phyloP scores from a whole-genome alignment of 176 grass and related monocot genomes.

The Oryza meridionalis region DNA sequence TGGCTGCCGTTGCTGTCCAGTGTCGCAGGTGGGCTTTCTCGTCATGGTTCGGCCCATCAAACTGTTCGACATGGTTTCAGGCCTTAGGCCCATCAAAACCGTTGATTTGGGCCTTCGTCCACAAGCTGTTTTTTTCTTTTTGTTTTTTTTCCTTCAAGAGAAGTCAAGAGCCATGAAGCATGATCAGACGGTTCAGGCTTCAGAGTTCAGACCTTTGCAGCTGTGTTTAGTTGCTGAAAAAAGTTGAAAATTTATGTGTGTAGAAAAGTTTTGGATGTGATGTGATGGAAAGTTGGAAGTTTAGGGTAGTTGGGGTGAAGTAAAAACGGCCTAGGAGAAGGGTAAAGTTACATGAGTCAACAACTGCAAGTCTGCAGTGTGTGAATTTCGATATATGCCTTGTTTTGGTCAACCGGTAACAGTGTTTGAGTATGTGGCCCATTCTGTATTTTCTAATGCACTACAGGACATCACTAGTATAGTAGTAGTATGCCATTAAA shows the following conservation, averaged over 20 bases:
- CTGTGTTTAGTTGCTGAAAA: too few species aligned
- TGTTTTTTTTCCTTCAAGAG: not conserved
- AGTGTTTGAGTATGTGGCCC: not conserved
- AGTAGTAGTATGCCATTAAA: not conserved
- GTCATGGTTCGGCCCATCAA: not conserved
- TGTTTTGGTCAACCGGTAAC: not conserved
- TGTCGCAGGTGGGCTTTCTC: not conserved
- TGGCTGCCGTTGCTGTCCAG: slow-evolving; percentile 2
- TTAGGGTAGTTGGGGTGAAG: too few species aligned
- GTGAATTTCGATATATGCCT: not conserved
- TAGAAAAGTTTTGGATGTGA: too few species aligned
- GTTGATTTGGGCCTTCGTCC: not conserved
- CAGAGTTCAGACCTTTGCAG: too few species aligned
- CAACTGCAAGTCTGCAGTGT: not conserved
- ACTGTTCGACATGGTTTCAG: not conserved
- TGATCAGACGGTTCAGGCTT: not conserved
- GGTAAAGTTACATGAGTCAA: not conserved
- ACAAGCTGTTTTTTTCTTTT: not conserved
- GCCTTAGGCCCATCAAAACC: not conserved
- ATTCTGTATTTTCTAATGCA: not conserved
- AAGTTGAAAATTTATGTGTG: too few species aligned
- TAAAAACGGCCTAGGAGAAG: not conserved
- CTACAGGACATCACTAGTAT: not conserved
- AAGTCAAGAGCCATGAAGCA: not conserved
- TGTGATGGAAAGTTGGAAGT: too few species aligned